These are phyloP conservation scores for Mortierella sp. DNA, from an alignment of 371 early-diverging fungal species.

Conservation along the genomic window DNA sequence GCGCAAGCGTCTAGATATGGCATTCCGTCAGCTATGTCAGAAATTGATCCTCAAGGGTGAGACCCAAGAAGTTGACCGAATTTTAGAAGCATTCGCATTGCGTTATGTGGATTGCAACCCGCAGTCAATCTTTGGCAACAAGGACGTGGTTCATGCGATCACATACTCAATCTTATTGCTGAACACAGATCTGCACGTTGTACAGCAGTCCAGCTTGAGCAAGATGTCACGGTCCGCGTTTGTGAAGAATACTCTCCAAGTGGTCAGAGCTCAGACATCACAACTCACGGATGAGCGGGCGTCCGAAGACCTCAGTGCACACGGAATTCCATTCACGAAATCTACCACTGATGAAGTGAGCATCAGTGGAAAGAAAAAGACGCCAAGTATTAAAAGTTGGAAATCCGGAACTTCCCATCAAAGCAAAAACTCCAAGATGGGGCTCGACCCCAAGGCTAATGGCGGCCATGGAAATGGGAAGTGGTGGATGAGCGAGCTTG, in stretches of 20 bases:
- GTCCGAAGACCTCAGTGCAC: constrained; percentile 29
- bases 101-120: constrained; percentile 89
- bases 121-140: constrained; percentile 64
- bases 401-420: constrained; percentile 45
- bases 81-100: constrained; percentile 83
- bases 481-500: constrained; percentile 52
- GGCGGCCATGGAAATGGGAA: constrained; percentile 52
- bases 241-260: constrained; percentile 72
- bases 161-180: constrained; percentile 88
- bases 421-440: constrained; percentile 41
- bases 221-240: constrained; percentile 74
- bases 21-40: constrained; percentile 83
- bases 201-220: constrained; percentile 66
- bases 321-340: constrained; percentile 27
- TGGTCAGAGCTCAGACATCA: constrained; percentile 59
- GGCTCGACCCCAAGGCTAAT: constrained; percentile 51
- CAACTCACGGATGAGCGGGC: constrained; percentile 15
- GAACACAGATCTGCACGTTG: constrained; percentile 94
- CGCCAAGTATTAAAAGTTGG: constrained; percentile 50
- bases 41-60: constrained; percentile 90
- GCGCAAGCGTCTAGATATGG: constrained; percentile 79
- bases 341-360: constrained; percentile 28
- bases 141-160: constrained; percentile 86
- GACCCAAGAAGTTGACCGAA: constrained; percentile 92
- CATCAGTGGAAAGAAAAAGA: constrained; percentile 31